Conservation (phyloP, 257 asterid genomes). For the Solanum megistacrolobum region DNA sequence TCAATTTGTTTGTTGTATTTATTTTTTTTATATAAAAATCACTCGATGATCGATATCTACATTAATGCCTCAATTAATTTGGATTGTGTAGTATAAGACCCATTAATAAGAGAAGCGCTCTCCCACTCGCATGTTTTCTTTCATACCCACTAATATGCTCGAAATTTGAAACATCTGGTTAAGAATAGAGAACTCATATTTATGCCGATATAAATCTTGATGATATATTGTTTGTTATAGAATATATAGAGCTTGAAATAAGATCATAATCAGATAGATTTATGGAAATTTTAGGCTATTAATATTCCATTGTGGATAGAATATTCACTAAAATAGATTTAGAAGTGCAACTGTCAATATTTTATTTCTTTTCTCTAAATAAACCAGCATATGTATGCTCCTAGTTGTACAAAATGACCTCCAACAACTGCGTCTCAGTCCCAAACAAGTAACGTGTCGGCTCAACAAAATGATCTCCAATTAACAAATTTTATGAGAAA, state of each 20-base stretch:
- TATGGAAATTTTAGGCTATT: neutral
- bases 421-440: neutral
- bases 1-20: neutral
- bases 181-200: neutral
- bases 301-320: neutral
- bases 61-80: fast-evolving
- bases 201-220: neutral
- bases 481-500: neutral
- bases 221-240: neutral
- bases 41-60: neutral
- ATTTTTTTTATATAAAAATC: no score
- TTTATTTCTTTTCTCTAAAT: neutral
- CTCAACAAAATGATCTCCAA: neutral
- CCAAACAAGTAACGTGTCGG: neutral
- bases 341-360: neutral
- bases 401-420: neutral
- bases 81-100: neutral
- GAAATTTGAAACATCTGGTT: fast-evolving
- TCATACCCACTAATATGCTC: no score
- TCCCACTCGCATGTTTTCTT: neutral
- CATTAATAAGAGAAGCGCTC: neutral
- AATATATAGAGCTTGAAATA: neutral
- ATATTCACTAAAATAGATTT: neutral
- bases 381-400: neutral
- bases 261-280: neutral